phyloP scores from a whole-genome alignment of 2,329 filamentous ascomycete genomes.

The Trichoderma arundinaceum region DNA sequence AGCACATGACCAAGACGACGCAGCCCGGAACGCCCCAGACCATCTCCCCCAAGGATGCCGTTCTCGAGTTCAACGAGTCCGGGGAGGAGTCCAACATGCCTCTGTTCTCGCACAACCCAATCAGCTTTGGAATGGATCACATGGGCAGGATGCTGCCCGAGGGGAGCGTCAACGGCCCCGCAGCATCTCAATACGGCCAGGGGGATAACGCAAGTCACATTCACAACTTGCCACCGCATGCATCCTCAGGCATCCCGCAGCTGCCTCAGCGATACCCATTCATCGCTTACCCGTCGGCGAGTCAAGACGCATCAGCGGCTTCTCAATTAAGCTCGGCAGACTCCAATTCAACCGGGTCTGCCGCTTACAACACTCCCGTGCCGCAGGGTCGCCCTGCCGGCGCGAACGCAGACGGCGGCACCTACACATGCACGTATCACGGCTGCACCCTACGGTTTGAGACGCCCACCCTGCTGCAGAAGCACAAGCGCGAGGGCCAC shows the following conservation, averaged over 20 bases:
- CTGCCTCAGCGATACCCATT: slow-evolving; percentile 61
- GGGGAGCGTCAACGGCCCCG: slow-evolving; percentile 33
- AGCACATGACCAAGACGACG: slow-evolving; percentile 49
- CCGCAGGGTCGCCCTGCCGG: slow-evolving; percentile 60
- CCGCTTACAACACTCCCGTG: slow-evolving; percentile 42
- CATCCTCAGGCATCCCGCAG: slow-evolving; percentile 48
- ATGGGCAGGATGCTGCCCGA: slow-evolving; percentile 45
- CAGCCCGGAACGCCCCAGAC: slow-evolving; percentile 70
- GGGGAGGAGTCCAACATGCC: slow-evolving; percentile 70
- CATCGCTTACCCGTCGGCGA: slow-evolving; percentile 46
- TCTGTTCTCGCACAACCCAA: slow-evolving; percentile 70
- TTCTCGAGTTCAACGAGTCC: slow-evolving; percentile 80
- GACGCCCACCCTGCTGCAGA: slow-evolving; percentile 83
- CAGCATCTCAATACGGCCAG: slow-evolving; percentile 32
- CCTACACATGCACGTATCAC: slow-evolving; percentile 96
- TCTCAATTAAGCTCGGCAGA: slow-evolving; percentile 53
- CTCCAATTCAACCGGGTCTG: slow-evolving; percentile 50
- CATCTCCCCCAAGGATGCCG: slow-evolving; percentile 91
- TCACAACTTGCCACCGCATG: slow-evolving; percentile 43
- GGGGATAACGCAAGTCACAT: slow-evolving; percentile 13
- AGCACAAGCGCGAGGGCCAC: slow-evolving; percentile 94
- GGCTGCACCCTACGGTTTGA: slow-evolving; percentile 89
- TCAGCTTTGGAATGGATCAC: slow-evolving; percentile 51
- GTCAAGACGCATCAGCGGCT: slow-evolving; percentile 43
- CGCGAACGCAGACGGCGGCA: slow-evolving; percentile 77